Percentiles rank a stretch among this genome's conserved stretches.
These are phyloP conservation scores for Septoria petroselini DNA, from an alignment of 2,329 filamentous ascomycete genomes.

Conservation along the genomic window DNA sequence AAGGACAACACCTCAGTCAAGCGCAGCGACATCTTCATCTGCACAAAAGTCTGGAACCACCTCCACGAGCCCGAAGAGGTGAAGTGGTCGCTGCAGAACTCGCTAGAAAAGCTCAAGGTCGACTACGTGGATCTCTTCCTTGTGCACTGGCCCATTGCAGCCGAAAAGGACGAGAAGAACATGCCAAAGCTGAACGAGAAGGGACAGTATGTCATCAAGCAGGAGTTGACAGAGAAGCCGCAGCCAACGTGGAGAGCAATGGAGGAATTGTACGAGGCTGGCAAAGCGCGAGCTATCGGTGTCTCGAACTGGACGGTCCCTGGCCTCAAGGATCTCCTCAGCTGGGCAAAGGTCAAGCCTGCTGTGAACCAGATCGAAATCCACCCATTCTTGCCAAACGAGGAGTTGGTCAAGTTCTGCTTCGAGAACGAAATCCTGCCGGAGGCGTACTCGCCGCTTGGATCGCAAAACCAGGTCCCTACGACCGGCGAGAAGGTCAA, in stretches of 20 bases:
- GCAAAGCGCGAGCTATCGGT: constrained; percentile 55
- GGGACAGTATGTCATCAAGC: constrained; percentile 61
- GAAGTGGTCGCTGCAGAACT: constrained; percentile 38
- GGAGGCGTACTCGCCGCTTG: constrained; percentile 57
- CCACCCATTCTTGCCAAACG: constrained; percentile 61
- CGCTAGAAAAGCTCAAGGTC: constrained; percentile 35
- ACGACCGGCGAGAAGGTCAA: constrained; percentile 64
- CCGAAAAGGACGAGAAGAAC: constrained; percentile 50
- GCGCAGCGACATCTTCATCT: constrained; percentile 52
- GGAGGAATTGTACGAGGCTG: constrained; percentile 55
- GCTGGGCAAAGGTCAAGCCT: constrained; percentile 43
- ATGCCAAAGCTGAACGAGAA: constrained; percentile 51
- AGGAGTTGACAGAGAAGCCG: constrained; percentile 64
- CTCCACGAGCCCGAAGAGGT: constrained; percentile 44
- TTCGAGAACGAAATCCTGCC: constrained; percentile 56
- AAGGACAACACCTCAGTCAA: constrained; percentile 47
- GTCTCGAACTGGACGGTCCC: constrained; percentile 52
- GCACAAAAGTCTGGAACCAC: constrained; percentile 55
- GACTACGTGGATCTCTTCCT: constrained; percentile 41
- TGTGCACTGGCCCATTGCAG: constrained; percentile 48
- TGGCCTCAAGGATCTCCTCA: constrained; percentile 45
- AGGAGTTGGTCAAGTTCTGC: constrained; percentile 57
- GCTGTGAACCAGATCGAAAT: constrained; percentile 51
- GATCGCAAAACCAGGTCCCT: constrained; percentile 67
- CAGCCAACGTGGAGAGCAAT: constrained; percentile 62